Base-by-base conservation (phyloP, 805 yeast genomes). In the Nakazawaea peltata region DNA sequence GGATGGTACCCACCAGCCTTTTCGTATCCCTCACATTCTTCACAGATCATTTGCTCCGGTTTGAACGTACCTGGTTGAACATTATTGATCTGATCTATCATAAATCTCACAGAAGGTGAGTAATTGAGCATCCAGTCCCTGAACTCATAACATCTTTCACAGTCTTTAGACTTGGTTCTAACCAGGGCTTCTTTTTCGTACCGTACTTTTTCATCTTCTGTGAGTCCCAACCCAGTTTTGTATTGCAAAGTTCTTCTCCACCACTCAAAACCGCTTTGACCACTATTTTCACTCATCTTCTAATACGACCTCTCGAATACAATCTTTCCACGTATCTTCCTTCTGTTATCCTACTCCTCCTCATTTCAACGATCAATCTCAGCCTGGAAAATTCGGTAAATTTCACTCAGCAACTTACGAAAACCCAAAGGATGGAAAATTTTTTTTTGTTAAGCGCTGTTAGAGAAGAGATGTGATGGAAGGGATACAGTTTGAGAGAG, bases 1-100 rank as follows among this genome's bases (percentile, higher is more conserved):
- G 97, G 97, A 51, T 88, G 86, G 56, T 81, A 92, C 2, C 98
- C 98, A 30, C 97, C 98, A 26, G 86, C 79, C 39, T 63, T 63
- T 48, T 78, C 74, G 60, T 70, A 66, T 42, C 84, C 94, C 43
- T 81, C 85, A 56, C 98, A 92, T 8, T 71, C 70, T 35, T 77
- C 92, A 55, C 98, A 92, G 12, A 74, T 64, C 35, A 90, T 75
- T 46, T 79, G 77, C 19, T 54, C 47, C 12, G 61, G 56, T 36
- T 59, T 55, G 27, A 77, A 55, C 13, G 67, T 65, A n/a, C 72
- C 43, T 8, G 56, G 53, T 18, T 70, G 73, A 16, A 81, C 61
- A 47, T 82, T 79, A 27, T 69, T 68, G 32, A 92, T 78, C 52
- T 88, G 87, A 36, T 86, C 87, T 46, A 77, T 63, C 94, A 92